A percentile compares a stretch with the other conserved stretches of the same genome.
Conservation (phyloP, 2,329 filamentous ascomycete species). For the Colletotrichum lentis region DNA sequence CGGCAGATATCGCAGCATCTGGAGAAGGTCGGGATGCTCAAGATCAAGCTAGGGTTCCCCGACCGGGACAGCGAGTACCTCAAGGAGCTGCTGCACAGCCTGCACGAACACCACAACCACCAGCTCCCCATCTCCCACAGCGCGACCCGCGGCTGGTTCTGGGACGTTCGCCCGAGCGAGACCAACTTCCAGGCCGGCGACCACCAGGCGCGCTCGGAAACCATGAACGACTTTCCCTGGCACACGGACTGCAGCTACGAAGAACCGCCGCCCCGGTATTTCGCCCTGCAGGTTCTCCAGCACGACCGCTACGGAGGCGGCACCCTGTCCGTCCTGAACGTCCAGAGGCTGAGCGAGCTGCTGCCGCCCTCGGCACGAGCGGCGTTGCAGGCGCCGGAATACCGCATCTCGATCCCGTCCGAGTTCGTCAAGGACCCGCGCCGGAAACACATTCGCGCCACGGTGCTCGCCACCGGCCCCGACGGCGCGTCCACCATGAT, state of each 20-base stretch:
- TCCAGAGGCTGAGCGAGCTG: conserved; percentile 42
- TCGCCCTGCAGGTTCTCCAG: conserved; percentile 54
- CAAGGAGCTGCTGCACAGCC: conserved; percentile 44
- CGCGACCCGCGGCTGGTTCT: conserved; percentile 54
- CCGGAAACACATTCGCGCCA: conserved; percentile 39
- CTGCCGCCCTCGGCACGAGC: conserved; percentile 42
- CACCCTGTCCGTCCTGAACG: conserved; percentile 51
- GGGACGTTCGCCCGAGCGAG: conserved; percentile 51
- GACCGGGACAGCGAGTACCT: conserved; percentile 49
- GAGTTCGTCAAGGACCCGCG: conserved; percentile 48
- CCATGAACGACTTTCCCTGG: conserved; percentile 54
- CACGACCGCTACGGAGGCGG: conserved; percentile 52
- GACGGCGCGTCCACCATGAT: conserved; percentile 38
- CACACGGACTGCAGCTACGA: conserved; percentile 57
- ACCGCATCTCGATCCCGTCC: conserved; percentile 45
- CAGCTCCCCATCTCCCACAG: conserved; percentile 52
- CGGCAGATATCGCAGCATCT: neutral
- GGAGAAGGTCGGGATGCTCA: conserved; percentile 46
- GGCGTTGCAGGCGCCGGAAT: conserved; percentile 44
- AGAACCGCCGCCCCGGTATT: conserved; percentile 47
- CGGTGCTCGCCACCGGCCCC: conserved; percentile 38
- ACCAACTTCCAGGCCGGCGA: conserved; percentile 43
- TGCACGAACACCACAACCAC: conserved; percentile 48
- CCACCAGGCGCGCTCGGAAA: conserved; percentile 52
- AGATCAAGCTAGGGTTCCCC: conserved; percentile 46